phyloP scores from a whole-genome alignment of 1,284 basidiomycete species.

The Moesziomyces sp. region DNA sequence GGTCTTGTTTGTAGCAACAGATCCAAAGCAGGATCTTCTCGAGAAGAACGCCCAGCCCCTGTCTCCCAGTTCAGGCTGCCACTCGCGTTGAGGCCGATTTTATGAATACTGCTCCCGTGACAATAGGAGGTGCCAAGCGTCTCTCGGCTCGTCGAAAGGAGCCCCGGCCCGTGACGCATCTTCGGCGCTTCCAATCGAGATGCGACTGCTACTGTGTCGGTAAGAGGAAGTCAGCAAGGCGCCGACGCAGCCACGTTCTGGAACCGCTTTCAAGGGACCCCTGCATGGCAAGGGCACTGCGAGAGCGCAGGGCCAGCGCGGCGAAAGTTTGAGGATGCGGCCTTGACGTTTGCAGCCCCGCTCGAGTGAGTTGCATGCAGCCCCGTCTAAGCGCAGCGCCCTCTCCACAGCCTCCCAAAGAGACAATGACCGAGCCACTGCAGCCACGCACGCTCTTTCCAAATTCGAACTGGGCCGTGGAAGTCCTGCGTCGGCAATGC shows the following conservation, averaged over 20 bases:
- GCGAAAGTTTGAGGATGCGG: not conserved
- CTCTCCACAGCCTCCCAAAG: not conserved
- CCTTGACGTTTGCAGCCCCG: constrained; percentile 5
- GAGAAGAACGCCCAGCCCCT: not conserved
- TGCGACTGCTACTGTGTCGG: too few species aligned
- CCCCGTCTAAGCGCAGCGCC: not conserved
- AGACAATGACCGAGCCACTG: too few species aligned
- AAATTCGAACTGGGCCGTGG: too few species aligned
- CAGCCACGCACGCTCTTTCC: too few species aligned
- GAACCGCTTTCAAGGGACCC: not conserved
- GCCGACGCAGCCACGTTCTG: not conserved
- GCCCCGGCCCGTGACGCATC: too few species aligned
- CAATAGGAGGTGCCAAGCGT: not conserved
- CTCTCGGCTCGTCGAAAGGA: not conserved
- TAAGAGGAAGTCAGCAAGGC: too few species aligned
- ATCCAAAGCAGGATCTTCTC: not conserved
- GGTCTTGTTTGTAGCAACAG: not conserved
- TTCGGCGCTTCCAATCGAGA: too few species aligned
- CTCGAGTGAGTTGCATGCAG: not conserved
- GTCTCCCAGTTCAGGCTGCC: not conserved
- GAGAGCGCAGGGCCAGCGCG: not conserved
- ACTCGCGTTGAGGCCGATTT: too few species aligned
- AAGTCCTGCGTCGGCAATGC: too few species aligned
- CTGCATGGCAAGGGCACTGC: not conserved
- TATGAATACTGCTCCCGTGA: not conserved